Base-by-base conservation (phyloP, 106 monocot genomes). In the Posidonia australis region DNA sequence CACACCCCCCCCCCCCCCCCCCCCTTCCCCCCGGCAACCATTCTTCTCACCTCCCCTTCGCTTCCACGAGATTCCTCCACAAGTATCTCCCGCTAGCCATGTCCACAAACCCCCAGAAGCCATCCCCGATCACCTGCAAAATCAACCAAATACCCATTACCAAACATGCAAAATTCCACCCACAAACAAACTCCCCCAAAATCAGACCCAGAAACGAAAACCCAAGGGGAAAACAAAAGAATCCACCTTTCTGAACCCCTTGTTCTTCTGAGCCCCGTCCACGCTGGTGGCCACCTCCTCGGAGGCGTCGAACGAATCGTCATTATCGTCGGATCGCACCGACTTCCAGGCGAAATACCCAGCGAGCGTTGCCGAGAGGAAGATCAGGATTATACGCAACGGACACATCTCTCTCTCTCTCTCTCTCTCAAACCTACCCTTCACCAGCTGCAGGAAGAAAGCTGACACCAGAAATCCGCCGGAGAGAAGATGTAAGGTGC, bases 81-180 rank as follows among this genome's bases (percentile, higher is more conserved):
- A 77, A n/a, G 66, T 71, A 77, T 22, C 51, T 71, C 60, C 77
- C 71, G 45, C 77, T 77, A 9, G 71, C 77, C 77, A 77, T 77
- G 11, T 77, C 66, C 58, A 71, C 59, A 12, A 70, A 45, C 1
- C 48, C 31, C 66, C 77, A 77, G 46, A 77, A 71, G 16, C 77
- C 77, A 13, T 67, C 54, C 18, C 47, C 66, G 47, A 77, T 67
- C 22, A 59, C 45, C 77, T 77, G 70, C 58, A 49, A 42, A 11
- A 25, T 0, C 17, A 30, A 17, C 54, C 31, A 32, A 55, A 62
- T 41, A 11, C 25, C n/a, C 3, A 24, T 19, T 54, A 19, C 12
- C 10, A 9, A 36, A 36, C 36, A 36, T 7, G 36, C 36, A 2
- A 36, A 36, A 36, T 36, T n/a, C n/a, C n/a, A n/a, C n/a, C n/a